Conservation (phyloP, 2,329 filamentous ascomycete species). For the Verticillium nonalfalfae region DNA sequence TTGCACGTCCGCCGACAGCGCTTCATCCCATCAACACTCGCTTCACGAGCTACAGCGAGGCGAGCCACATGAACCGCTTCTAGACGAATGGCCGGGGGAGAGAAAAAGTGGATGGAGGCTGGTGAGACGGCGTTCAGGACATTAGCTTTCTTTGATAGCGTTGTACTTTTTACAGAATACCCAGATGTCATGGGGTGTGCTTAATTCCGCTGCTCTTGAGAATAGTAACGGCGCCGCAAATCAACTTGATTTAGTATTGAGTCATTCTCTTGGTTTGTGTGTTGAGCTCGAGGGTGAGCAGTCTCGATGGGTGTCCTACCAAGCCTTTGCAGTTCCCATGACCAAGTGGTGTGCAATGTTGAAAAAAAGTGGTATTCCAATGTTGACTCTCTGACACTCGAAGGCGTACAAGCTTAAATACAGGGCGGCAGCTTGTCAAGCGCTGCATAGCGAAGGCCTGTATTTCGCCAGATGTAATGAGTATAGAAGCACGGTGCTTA, state of each 20-base stretch:
- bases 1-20: constrained; percentile 51
- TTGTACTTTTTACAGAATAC: not conserved
- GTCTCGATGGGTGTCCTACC: too few relatives aligned
- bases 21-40: constrained; percentile 45
- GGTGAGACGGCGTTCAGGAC: not conserved
- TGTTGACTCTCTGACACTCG: too few relatives aligned
- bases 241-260: not conserved
- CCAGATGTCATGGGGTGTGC: not conserved
- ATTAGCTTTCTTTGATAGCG: not conserved
- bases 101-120: not conserved
- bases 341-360: too few relatives aligned
- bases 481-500: too few relatives aligned
- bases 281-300: too few relatives aligned
- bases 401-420: too few relatives aligned
- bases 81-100: constrained; percentile 12
- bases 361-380: too few relatives aligned
- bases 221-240: not conserved
- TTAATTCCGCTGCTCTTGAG: not conserved
- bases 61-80: constrained; percentile 41
- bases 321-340: too few relatives aligned
- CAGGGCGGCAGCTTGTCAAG: too few relatives aligned
- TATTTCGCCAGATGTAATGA: too few relatives aligned
- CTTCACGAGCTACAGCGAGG: constrained; percentile 40
- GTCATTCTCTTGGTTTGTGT: too few relatives aligned
- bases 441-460: too few relatives aligned